Percentiles rank a stretch among this genome's conserved stretches.
Conservation (phyloP, 768 basidiomycete genomes). For the Exsudoporus frostii region DNA sequence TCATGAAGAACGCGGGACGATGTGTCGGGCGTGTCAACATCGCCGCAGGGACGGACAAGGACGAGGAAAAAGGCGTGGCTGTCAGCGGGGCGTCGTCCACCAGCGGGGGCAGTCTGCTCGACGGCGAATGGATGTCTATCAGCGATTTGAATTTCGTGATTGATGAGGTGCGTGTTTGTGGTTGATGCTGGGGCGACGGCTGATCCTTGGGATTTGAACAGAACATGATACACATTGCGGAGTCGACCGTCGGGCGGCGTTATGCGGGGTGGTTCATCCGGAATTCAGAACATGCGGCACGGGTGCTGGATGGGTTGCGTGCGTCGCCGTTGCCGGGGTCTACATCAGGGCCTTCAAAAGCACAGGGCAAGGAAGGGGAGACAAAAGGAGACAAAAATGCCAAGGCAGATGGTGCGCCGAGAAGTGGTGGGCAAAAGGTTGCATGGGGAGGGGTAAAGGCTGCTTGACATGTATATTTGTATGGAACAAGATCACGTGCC, state of each 20-base stretch:
- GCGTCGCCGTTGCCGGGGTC: slow-evolving; percentile 48
- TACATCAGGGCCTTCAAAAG: not conserved
- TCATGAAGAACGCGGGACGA: slow-evolving; percentile 85
- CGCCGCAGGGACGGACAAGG: slow-evolving; percentile 44
- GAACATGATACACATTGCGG: slow-evolving; percentile 97
- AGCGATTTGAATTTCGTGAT: slow-evolving; percentile 97
- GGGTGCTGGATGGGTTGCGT: slow-evolving; percentile 78
- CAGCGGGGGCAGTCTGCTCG: slow-evolving; percentile 56
- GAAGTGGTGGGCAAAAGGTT: slow-evolving; percentile 52
- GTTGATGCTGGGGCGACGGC: not conserved
- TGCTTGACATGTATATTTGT: slow-evolving; percentile 10
- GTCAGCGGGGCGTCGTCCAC: slow-evolving; percentile 12
- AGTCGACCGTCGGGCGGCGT: slow-evolving; percentile 88
- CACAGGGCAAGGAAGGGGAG: slow-evolving; percentile 18
- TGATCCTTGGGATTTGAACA: slow-evolving; percentile 28
- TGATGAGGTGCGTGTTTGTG: slow-evolving; percentile 63
- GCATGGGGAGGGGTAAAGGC: slow-evolving; percentile 45
- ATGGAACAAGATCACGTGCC: slow-evolving; percentile 3
- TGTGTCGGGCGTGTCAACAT: slow-evolving; percentile 49
- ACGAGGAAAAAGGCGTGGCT: slow-evolving; percentile 22
- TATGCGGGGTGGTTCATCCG: slow-evolving; percentile 98
- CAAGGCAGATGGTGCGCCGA: slow-evolving; percentile 30
- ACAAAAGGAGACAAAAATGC: slow-evolving; percentile 20
- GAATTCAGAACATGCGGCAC: slow-evolving; percentile 88
- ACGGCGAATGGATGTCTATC: slow-evolving; percentile 83